Evolutionary conservation across 495 filamentous ascomycete genomes (phyloP).

Genomic region (Podospora sp.): DNA sequence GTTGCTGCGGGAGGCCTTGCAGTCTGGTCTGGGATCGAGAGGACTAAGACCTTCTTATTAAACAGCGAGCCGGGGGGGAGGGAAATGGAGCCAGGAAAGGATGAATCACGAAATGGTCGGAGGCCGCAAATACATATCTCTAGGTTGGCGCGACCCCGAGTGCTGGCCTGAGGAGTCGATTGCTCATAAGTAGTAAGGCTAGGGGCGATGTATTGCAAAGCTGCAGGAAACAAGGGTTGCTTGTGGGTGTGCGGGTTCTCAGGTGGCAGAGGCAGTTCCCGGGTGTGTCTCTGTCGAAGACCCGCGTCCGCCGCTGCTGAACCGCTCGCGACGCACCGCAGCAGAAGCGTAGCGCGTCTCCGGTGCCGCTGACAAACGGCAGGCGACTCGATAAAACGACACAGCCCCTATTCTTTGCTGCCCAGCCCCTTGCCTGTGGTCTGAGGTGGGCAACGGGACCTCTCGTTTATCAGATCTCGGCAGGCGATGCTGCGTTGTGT

Average conservation of each 20-base stretch:
- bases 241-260: not conserved
- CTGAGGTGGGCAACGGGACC: not conserved
- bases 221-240: constrained; percentile 8
- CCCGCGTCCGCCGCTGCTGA: not conserved
- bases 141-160: not conserved
- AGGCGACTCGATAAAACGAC: not conserved
- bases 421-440: not conserved
- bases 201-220: constrained; percentile 13
- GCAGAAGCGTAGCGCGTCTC: not conserved
- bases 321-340: not conserved
- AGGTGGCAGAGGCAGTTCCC: not conserved
- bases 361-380: constrained; percentile 14
- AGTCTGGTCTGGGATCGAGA: not conserved
- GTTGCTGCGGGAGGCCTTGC: not conserved
- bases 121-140: constrained; percentile 29
- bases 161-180: constrained; percentile 1
- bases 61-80: constrained; percentile 7
- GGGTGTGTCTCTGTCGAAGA: not conserved
- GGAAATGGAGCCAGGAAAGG: constrained; percentile 9
- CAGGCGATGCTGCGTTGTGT: not conserved
- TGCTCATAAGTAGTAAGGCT: constrained; percentile 1
- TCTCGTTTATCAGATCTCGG: constrained; percentile 7
- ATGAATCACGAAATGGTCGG: constrained; percentile 26
- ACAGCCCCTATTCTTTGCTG: constrained; percentile 8
- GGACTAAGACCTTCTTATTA: constrained; percentile 8